Base-by-base conservation (phyloP, 208 protist species). In the Acanthamoeba sp. region DNA sequence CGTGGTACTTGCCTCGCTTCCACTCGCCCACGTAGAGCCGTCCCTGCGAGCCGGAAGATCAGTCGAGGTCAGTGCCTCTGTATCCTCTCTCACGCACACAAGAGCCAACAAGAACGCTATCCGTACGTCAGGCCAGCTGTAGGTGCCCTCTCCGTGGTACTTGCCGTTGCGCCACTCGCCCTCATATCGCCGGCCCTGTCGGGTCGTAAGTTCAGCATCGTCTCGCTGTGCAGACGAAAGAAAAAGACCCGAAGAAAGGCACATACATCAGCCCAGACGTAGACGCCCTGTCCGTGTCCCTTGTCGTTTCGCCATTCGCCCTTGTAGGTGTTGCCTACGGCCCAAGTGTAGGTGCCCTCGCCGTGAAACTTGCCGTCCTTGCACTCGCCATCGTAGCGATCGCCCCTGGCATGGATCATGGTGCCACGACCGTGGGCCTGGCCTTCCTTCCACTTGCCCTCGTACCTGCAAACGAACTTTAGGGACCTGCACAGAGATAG, bases 1-100 rank as follows among this genome's bases (percentile, higher is more conserved):
- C 78, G 78, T 87, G 78, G n/a, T 87, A 87, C 48, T 87, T 87
- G 78, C 78, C 78, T 1, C 78, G 78, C 78, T 87, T 50, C 78
- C 78, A 87, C 22, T 87, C 78, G 45, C 78, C 78, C 4, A 62
- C 45, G n/a, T 87, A 87, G 29, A 62, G 16, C 38, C 78, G 59
- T 29, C 78, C 78, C 69, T 78, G 69, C n/a, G n/a, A n/a, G n/a
- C n/a, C n/a, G n/a, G n/a, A n/a, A n/a, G n/a, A n/a, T n/a, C n/a
- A n/a, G n/a, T n/a, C n/a, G n/a, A n/a, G n/a, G n/a, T n/a, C n/a
- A n/a, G n/a, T n/a, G n/a, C n/a, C n/a, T n/a, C n/a, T n/a, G n/a
- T n/a, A n/a, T n/a, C n/a, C n/a, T n/a, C n/a, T 55, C 48, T 55
- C 16, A 16, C 6, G 48, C 10, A 55, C 6, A 27, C 1, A 24